phyloP scores from a whole-genome alignment of 2,329 filamentous ascomycete genomes.

The Penicillium decumbens region DNA sequence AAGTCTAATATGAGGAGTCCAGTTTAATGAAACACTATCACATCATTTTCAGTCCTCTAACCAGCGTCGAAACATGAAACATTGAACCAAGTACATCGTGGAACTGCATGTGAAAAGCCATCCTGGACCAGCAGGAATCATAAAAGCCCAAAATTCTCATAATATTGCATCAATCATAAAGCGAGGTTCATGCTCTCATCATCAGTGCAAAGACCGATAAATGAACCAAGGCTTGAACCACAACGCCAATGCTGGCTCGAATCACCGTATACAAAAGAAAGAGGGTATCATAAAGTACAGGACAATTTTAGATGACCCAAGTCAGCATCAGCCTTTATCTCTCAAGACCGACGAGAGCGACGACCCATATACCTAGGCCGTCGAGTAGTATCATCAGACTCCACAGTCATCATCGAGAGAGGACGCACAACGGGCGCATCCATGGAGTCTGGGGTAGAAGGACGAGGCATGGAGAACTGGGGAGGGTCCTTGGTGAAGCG shows the following conservation, averaged over 20 bases:
- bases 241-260: background rate
- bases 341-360: constrained; percentile 23
- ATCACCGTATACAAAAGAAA: constrained; percentile 1
- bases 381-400: constrained; percentile 19
- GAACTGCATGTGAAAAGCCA: background rate
- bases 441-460: constrained; percentile 14
- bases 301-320: background rate
- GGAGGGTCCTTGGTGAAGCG: constrained; percentile 17
- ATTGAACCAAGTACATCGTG: background rate
- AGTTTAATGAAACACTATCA: background rate
- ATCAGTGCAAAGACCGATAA: background rate
- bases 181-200: background rate
- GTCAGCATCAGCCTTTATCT: background rate
- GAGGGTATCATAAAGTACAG: constrained; percentile 2
- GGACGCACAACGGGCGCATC: constrained; percentile 9
- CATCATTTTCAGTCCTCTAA: background rate
- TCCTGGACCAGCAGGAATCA: constrained; percentile 1
- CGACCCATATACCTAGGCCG: constrained; percentile 33
- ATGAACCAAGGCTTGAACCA: background rate
- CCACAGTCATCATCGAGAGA: constrained; percentile 8
- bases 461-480: constrained; percentile 2
- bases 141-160: background rate
- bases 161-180: background rate
- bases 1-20: background rate
- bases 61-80: background rate